These are phyloP conservation scores for Xylaria telfairii DNA, from an alignment of 495 filamentous ascomycete species.

Conservation along the genomic window DNA sequence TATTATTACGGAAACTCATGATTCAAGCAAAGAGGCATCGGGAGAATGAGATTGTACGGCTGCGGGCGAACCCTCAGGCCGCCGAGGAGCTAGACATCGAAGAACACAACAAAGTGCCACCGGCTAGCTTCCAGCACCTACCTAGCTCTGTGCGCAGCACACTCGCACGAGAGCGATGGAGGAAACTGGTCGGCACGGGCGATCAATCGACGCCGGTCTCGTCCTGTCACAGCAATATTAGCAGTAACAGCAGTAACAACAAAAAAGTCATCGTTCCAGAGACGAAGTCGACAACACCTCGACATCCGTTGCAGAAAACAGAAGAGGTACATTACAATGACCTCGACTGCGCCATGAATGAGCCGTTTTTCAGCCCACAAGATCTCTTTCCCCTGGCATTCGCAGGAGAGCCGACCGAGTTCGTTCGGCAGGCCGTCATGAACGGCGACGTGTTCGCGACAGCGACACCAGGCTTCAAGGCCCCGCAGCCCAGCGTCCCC, in stretches of 20 bases:
- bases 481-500: constrained; percentile 17
- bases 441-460: constrained; percentile 10
- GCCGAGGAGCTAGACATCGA: constrained; percentile 48
- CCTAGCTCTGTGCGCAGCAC: constrained; percentile 44
- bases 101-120: constrained; percentile 41
- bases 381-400: constrained; percentile 35
- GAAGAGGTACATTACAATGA: constrained; percentile 25
- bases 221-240: background rate
- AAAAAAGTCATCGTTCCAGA: constrained; percentile 13
- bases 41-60: constrained; percentile 53
- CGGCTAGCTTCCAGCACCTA: constrained; percentile 46
- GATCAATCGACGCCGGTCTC: constrained; percentile 17
- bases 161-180: constrained; percentile 50
- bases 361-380: constrained; percentile 41
- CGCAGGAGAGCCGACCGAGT: constrained; percentile 25
- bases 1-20: constrained; percentile 74
- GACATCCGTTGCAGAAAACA: constrained; percentile 1
- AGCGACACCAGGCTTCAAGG: background rate
- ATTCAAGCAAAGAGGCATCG: constrained; percentile 65
- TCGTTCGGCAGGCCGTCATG: constrained; percentile 15
- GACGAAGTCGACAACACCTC: constrained; percentile 11
- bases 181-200: constrained; percentile 51
- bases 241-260: background rate
- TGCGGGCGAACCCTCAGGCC: constrained; percentile 49
- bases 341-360: constrained; percentile 43